Percentiles rank a stretch among this genome's conserved stretches.
Conservation (phyloP, 2,329 filamentous ascomycete genomes). For the Trichoderma sp. region DNA sequence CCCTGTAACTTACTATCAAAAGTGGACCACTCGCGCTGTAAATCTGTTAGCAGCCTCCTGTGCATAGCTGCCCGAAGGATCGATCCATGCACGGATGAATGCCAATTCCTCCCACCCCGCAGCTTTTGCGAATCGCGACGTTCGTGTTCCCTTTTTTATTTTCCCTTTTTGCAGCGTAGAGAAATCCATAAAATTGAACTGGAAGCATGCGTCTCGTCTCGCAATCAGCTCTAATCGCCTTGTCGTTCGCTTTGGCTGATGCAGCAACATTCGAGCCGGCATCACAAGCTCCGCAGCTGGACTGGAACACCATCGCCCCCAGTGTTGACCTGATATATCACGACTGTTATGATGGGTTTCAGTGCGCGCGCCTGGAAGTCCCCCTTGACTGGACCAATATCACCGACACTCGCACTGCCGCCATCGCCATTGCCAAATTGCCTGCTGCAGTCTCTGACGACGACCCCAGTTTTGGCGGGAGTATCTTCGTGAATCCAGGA, state of each 20-base stretch:
- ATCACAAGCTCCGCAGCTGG: not conserved
- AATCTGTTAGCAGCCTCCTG: not conserved
- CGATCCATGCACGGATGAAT: too few species aligned
- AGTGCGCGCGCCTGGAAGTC: conserved; percentile 41
- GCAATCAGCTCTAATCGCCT: not conserved
- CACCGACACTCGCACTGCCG: conserved; percentile 28
- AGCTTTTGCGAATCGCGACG: not conserved
- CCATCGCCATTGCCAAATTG: conserved; percentile 39
- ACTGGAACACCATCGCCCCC: not conserved
- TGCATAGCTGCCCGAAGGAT: not conserved
- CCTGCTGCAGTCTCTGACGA: conserved; percentile 36
- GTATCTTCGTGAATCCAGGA: conserved; percentile 42
- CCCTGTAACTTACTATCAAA: not conserved
- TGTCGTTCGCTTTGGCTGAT: not conserved
- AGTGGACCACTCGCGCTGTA: not conserved
- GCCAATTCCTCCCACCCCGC: not conserved
- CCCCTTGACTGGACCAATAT: conserved; percentile 40
- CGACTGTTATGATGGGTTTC: conserved; percentile 36
- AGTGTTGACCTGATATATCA: conserved; percentile 19
- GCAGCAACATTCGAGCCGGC: not conserved
- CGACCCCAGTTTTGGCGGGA: conserved; percentile 39
- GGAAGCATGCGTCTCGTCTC: not conserved
- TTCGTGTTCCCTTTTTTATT: not conserved
- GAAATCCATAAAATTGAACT: not conserved
- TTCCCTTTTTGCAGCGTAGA: not conserved